These are phyloP conservation scores for Amauroascus niger DNA, from an alignment of 2,329 filamentous ascomycete genomes.

Conservation along the genomic window DNA sequence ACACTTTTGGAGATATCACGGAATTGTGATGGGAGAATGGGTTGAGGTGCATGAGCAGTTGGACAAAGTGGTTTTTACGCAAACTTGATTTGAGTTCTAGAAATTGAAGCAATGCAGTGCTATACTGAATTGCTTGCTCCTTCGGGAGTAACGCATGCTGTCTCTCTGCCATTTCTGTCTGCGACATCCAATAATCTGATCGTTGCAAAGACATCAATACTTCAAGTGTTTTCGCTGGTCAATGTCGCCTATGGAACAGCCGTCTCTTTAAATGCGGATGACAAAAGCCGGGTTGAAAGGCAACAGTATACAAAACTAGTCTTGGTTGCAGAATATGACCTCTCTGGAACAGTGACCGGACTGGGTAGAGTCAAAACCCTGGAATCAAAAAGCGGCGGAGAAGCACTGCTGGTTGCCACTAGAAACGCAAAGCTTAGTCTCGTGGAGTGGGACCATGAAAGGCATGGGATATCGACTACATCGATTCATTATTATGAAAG, in stretches of 20 bases:
- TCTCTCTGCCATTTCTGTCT: slow-evolving; percentile 67
- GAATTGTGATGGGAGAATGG: background rate
- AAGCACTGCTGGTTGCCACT: slow-evolving; percentile 73
- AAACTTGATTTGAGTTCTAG: background rate
- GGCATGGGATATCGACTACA: slow-evolving; percentile 68
- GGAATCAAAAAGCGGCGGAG: slow-evolving; percentile 66
- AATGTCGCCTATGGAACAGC: slow-evolving; percentile 45
- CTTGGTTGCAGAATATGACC: slow-evolving; percentile 70
- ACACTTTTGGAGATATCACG: background rate
- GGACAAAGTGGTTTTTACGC: background rate
- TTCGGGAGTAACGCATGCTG: slow-evolving; percentile 82
- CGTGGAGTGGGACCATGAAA: slow-evolving; percentile 83
- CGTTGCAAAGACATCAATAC: slow-evolving; percentile 81
- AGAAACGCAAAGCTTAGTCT: slow-evolving; percentile 88
- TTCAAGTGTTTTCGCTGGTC: slow-evolving; percentile 79
- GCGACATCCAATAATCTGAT: slow-evolving; percentile 71
- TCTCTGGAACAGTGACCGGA: slow-evolving; percentile 76
- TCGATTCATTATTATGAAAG: slow-evolving; percentile 98
- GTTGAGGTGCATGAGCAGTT: background rate
- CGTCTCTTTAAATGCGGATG: slow-evolving; percentile 27
- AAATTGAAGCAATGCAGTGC: slow-evolving; percentile 71
- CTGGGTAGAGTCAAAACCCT: slow-evolving; percentile 66
- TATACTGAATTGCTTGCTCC: slow-evolving; percentile 93
- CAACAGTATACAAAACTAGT: slow-evolving; percentile 66
- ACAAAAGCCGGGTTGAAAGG: slow-evolving; percentile 54